Conservation (phyloP, 2,329 filamentous ascomycete genomes). For the Byssochlamys sp. region DNA sequence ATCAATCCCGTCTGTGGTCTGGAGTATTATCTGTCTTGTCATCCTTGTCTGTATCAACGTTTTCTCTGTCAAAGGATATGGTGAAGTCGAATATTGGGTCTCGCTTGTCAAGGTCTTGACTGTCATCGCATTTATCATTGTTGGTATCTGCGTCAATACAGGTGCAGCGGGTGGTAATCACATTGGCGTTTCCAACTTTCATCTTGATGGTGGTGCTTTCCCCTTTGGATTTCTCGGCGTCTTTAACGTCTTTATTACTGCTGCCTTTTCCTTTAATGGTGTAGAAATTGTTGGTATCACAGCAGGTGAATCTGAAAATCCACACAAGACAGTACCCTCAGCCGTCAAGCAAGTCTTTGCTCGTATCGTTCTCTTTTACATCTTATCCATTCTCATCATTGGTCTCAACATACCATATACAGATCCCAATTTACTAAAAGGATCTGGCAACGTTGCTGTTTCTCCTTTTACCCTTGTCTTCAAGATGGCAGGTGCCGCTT, state of each 20-base stretch:
- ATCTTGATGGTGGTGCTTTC: too few species aligned
- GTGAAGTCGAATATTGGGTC: slow-evolving; percentile 17
- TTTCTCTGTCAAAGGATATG: slow-evolving; percentile 46
- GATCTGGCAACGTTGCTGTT: slow-evolving; percentile 53
- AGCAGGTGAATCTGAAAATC: slow-evolving; percentile 32
- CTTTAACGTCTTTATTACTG: too few species aligned
- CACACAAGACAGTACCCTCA: slow-evolving; percentile 35
- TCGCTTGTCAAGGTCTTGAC: slow-evolving; percentile 16
- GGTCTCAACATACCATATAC: slow-evolving; percentile 65
- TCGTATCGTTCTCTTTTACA: slow-evolving; percentile 48
- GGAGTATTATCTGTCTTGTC: slow-evolving; percentile 49
- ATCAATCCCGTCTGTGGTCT: too few species aligned
- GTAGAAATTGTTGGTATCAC: slow-evolving; percentile 30
- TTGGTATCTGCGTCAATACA: slow-evolving; percentile 10
- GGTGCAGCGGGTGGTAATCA: too few species aligned
- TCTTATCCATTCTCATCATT: slow-evolving; percentile 63
- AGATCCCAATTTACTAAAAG: slow-evolving; percentile 53
- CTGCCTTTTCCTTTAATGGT: too few species aligned
- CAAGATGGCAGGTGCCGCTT: slow-evolving; percentile 62
- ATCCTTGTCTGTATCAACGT: slow-evolving; percentile 44
- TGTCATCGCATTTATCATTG: slow-evolving; percentile 17
- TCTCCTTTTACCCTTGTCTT: slow-evolving; percentile 67
- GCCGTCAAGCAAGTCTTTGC: slow-evolving; percentile 35
- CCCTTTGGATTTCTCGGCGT: too few species aligned
- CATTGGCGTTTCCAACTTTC: too few species aligned